phyloP scores from a whole-genome alignment of 2,329 filamentous ascomycete species.

The Diaporthe destruens region DNA sequence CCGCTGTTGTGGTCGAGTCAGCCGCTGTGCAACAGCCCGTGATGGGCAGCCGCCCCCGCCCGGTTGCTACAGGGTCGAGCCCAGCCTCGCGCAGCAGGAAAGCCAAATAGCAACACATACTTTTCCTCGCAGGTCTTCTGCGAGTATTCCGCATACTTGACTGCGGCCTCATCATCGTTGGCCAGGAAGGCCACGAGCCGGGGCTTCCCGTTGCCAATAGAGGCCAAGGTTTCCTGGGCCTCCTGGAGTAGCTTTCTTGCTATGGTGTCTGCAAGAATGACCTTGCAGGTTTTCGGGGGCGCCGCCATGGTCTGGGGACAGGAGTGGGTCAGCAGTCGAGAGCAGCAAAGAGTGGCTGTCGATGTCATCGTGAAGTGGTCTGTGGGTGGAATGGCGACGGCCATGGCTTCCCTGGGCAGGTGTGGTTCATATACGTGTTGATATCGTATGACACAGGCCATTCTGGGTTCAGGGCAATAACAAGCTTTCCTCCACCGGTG shows the following conservation, averaged over 20 bases:
- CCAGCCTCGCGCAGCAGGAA: not conserved
- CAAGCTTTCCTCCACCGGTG: conserved; percentile 23
- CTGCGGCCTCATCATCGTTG: conserved; percentile 89
- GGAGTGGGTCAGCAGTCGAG: conserved; percentile 34
- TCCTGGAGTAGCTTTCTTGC: conserved; percentile 83
- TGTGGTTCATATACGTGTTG: conserved; percentile 27
- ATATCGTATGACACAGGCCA: conserved; percentile 21
- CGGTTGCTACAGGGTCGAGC: conserved; percentile 4
- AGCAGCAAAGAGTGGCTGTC: conserved; percentile 19
- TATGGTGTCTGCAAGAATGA: conserved; percentile 88
- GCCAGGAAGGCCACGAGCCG: conserved; percentile 88
- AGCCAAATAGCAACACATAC: conserved; percentile 70
- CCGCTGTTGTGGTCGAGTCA: conserved; percentile 67
- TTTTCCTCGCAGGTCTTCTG: conserved; percentile 96
- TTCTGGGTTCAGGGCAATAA: conserved; percentile 25
- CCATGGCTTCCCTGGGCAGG: conserved; percentile 10
- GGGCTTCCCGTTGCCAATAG: conserved; percentile 65
- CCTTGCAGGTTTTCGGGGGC: conserved; percentile 84
- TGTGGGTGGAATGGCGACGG: conserved; percentile 8
- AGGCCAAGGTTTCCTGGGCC: conserved; percentile 65
- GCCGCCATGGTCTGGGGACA: conserved; percentile 54
- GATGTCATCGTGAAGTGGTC: conserved; percentile 23
- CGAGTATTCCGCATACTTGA: conserved; percentile 97
- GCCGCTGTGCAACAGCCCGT: conserved; percentile 33
- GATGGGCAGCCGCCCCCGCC: conserved; percentile 1